These are phyloP conservation scores for Aureobasidium sp. DNA, from an alignment of 2,329 filamentous ascomycete species.

Conservation along the genomic window DNA sequence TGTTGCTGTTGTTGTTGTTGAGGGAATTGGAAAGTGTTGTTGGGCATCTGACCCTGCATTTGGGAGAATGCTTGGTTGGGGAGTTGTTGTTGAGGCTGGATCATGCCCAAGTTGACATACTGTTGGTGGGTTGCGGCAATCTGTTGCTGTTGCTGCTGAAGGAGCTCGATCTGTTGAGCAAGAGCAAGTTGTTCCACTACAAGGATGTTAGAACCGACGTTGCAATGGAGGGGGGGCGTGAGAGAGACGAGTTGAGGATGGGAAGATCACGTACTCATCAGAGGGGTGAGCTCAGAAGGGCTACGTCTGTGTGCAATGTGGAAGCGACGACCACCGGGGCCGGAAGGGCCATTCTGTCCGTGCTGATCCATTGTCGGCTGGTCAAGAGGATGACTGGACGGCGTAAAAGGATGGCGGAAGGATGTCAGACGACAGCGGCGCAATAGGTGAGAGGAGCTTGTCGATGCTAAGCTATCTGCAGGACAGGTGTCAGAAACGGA, in stretches of 20 bases:
- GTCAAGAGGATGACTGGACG: neutral
- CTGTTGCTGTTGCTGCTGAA: conserved; percentile 97
- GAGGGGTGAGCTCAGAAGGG: conserved; percentile 90
- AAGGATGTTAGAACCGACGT: conserved; percentile 26
- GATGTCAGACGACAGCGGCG: conserved; percentile 13
- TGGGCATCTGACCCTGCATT: conserved; percentile 74
- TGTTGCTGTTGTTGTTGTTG: conserved; percentile 65
- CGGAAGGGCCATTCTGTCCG: conserved; percentile 46
- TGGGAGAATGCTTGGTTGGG: conserved; percentile 67
- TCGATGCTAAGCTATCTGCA: conserved; percentile 11
- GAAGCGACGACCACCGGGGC: conserved; percentile 78
- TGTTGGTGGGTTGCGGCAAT: conserved; percentile 95
- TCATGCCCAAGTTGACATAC: conserved; percentile 95
- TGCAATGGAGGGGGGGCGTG: neutral
- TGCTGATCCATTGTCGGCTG: conserved; percentile 41
- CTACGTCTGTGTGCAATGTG: conserved; percentile 97
- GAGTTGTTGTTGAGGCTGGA: conserved; percentile 76
- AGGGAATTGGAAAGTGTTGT: conserved; percentile 75
- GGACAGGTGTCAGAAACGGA: conserved; percentile 9
- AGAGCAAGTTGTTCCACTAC: conserved; percentile 95
- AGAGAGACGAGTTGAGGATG: neutral
- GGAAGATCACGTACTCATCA: conserved; percentile 75
- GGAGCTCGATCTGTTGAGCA: conserved; percentile 93
- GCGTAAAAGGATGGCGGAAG: conserved; percentile 7
- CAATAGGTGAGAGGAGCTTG: conserved; percentile 6